Base-by-base conservation (phyloP, 305 asterid genomes). In the Caryopteris hybrid region DNA sequence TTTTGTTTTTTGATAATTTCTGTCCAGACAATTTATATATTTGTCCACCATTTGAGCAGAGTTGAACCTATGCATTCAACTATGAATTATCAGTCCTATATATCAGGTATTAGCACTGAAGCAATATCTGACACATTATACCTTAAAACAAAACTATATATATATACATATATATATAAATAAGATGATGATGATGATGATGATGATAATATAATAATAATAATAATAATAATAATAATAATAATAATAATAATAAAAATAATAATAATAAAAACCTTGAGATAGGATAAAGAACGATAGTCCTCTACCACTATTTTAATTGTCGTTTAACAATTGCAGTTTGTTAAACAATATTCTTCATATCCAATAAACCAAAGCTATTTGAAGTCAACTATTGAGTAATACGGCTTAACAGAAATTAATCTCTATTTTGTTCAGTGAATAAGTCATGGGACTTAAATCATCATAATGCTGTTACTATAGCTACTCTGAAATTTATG, bases 361-460 rank as follows among this genome's bases (percentile, higher is more conserved):
- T n/a, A n/a, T n/a, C n/a, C n/a, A n/a, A n/a, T n/a, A n/a, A n/a
- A n/a, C n/a, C 18, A 57, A 17, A 67, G 65, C 63, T 50, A 29
- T 27, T 46, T 33, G 42, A 73, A 46, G 34, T 57, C 20, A 7
- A 53, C 46, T 54, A 17, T 29, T 39, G 42, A 36, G 27, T 61
- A 52, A 23, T 60, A 58, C 16, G 14, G 10, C 48, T 12, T 50
- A 51, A 61, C 52, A 64, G 12, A 36, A 51, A 51, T 39, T 41
- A 60, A 70, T 54, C 61, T 52, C 63, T 18, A 47, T 14, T 11
- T 17, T 63, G 48, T 53, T 61, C 51, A 68, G 5, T 48, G 48
- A 58, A 48, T n/a, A 50, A 16, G 33, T 39, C 58, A 34, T 17
- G 11, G 60, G 64, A 20, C 61, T 31, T 18, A 21, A 46, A 61